Conservation (phyloP, 2,329 filamentous ascomycete genomes). For the Cladosporium sp. region DNA sequence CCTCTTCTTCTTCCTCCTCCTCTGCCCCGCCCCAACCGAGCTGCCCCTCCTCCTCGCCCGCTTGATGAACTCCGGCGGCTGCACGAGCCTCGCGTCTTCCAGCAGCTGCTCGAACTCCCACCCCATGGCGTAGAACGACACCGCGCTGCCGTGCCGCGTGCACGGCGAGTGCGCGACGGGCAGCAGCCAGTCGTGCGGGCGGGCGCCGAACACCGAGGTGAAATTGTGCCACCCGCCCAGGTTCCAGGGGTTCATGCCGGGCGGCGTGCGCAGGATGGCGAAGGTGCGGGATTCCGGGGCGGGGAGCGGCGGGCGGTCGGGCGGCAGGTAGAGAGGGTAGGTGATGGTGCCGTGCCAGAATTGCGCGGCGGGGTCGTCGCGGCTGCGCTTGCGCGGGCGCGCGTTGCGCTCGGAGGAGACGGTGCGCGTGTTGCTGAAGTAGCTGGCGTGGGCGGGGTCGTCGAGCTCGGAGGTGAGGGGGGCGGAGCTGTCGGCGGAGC, state of each 20-base stretch:
- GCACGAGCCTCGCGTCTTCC: slow-evolving; percentile 25
- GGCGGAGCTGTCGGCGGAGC: slow-evolving; percentile 20
- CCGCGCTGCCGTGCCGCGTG: slow-evolving; percentile 47
- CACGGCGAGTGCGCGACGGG: slow-evolving; percentile 72
- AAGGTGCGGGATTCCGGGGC: slow-evolving; percentile 52
- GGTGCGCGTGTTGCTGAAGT: slow-evolving; percentile 25
- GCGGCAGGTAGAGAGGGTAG: slow-evolving; percentile 47
- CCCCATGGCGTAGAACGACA: slow-evolving; percentile 31
- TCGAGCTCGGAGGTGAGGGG: slow-evolving; percentile 31
- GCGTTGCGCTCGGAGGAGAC: slow-evolving; percentile 33
- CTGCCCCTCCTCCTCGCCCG: not conserved
- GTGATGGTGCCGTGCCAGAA: slow-evolving; percentile 45
- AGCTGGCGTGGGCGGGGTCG: slow-evolving; percentile 26
- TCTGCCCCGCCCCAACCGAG: not conserved
- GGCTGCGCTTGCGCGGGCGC: slow-evolving; percentile 12
- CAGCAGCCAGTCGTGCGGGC: slow-evolving; percentile 69
- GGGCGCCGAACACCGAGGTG: slow-evolving; percentile 70
- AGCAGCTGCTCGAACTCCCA: slow-evolving; percentile 30
- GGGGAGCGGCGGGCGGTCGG: slow-evolving; percentile 29
- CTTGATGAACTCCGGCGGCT: slow-evolving; percentile 12
- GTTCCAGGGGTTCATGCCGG: slow-evolving; percentile 81
- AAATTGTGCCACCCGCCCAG: slow-evolving; percentile 66
- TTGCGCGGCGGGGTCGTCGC: slow-evolving; percentile 5
- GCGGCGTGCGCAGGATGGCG: slow-evolving; percentile 66
- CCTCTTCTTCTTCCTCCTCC: slow-evolving; percentile 17